These are phyloP conservation scores for Venturia aucupariae DNA, from an alignment of 2,329 filamentous ascomycete species.

Conservation along the genomic window DNA sequence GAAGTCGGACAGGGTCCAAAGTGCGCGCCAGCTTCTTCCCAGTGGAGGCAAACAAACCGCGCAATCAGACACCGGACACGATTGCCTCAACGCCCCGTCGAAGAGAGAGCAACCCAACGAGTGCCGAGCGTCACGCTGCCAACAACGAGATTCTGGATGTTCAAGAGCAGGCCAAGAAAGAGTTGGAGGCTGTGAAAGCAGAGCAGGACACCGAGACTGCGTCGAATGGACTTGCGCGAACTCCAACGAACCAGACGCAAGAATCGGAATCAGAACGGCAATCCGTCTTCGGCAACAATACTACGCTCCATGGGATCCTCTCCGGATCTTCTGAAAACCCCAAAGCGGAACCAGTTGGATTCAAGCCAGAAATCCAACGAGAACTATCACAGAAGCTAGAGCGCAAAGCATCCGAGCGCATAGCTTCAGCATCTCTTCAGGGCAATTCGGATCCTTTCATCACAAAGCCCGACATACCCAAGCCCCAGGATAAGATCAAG, in stretches of 20 bases:
- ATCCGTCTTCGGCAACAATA: background rate
- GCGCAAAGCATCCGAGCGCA: background rate
- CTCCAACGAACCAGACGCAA: background rate
- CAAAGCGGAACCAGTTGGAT: background rate
- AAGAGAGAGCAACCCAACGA: slow-evolving; percentile 7
- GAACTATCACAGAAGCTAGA: background rate
- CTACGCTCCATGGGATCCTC: background rate
- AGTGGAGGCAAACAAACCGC: slow-evolving; percentile 13
- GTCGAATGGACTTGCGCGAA: background rate
- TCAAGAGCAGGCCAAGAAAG: background rate
- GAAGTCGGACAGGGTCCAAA: slow-evolving; percentile 13
- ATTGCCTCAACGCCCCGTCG: background rate
- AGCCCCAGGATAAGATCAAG: background rate
- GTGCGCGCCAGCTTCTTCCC: slow-evolving; percentile 16
- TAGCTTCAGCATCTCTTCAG: background rate
- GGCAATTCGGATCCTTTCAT: background rate
- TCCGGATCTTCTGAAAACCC: background rate
- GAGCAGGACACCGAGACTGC: background rate
- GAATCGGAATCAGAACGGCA: background rate
- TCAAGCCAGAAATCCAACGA: background rate
- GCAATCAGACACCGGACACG: slow-evolving; percentile 5
- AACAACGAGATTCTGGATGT: slow-evolving; percentile 2
- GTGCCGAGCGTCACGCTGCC: background rate
- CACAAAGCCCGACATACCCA: background rate
- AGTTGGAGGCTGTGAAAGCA: background rate